Conservation (phyloP, 2,329 filamentous ascomycete species). For the Aurifilum marmelostoma region DNA sequence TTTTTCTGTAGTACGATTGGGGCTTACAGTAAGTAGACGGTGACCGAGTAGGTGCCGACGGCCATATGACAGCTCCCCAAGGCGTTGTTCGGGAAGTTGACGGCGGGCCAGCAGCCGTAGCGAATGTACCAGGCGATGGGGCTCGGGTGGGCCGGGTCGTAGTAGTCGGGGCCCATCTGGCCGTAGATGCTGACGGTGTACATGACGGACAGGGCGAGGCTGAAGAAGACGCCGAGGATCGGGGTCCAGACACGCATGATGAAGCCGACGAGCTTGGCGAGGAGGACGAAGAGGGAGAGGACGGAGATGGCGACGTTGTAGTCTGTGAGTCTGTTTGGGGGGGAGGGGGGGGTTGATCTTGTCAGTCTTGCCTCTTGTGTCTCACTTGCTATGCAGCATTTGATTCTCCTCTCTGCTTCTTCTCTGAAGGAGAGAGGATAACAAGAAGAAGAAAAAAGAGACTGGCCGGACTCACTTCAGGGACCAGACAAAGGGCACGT, state of each 20-base stretch:
- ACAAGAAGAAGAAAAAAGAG: neutral
- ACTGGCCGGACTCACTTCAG: constrained; percentile 59
- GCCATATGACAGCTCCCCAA: constrained; percentile 68
- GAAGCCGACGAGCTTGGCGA: constrained; percentile 69
- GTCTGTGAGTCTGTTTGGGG: constrained; percentile 63
- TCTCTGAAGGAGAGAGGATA: too few species aligned
- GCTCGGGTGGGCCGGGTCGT: constrained; percentile 65
- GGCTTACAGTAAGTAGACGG: constrained; percentile 68
- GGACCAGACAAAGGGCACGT: constrained; percentile 73
- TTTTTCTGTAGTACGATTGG: too few species aligned
- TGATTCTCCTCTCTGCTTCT: neutral
- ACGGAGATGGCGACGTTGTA: constrained; percentile 79
- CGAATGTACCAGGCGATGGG: constrained; percentile 75
- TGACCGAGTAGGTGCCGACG: constrained; percentile 67
- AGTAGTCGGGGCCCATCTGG: constrained; percentile 74
- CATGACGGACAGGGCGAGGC: constrained; percentile 60
- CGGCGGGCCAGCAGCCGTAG: constrained; percentile 67
- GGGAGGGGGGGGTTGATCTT: constrained; percentile 9
- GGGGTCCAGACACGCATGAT: constrained; percentile 75
- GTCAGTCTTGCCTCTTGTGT: too few species aligned
- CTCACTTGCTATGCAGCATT: too few species aligned
- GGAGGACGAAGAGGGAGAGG: constrained; percentile 74
- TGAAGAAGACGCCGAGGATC: constrained; percentile 62
- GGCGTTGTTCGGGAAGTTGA: constrained; percentile 48
- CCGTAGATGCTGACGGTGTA: constrained; percentile 70